Percentiles rank a stretch among this genome's conserved stretches.
These are phyloP conservation scores for Heliamphora exappendiculata DNA, from an alignment of 148 eudicot species.

Conservation along the genomic window DNA sequence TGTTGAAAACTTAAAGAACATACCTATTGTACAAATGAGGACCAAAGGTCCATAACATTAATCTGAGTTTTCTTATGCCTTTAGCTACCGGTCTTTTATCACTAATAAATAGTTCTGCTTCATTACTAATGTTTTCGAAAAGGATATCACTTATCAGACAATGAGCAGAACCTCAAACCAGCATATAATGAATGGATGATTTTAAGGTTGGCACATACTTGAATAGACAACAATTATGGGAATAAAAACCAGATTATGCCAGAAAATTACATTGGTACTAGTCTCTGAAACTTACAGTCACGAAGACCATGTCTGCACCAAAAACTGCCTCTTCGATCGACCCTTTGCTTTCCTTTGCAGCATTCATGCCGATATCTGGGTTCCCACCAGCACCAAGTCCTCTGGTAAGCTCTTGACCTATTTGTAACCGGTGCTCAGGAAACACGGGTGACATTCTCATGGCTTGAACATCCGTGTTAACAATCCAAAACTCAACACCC, in stretches of 20 bases:
- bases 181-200: neutral
- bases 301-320: constrained; percentile 97
- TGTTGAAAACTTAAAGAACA: neutral
- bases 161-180: neutral
- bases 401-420: constrained; percentile 92
- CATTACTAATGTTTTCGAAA: neutral
- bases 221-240: neutral
- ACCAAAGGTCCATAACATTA: neutral
- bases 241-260: neutral
- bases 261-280: neutral
- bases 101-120: neutral
- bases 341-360: constrained; percentile 88
- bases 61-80: neutral
- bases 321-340: constrained; percentile 79
- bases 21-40: no score
- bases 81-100: neutral
- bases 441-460: constrained; percentile 89
- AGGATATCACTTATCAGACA: neutral
- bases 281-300: constrained; percentile 56
- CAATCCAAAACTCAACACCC: constrained; percentile 98
- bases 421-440: constrained; percentile 78
- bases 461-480: constrained; percentile 95
- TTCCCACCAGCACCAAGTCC: constrained; percentile 99
- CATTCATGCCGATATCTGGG: constrained; percentile 88
- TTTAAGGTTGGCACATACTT: neutral